Base-by-base conservation (phyloP, 306 rosid genomes). In the Casuarina glauca region DNA sequence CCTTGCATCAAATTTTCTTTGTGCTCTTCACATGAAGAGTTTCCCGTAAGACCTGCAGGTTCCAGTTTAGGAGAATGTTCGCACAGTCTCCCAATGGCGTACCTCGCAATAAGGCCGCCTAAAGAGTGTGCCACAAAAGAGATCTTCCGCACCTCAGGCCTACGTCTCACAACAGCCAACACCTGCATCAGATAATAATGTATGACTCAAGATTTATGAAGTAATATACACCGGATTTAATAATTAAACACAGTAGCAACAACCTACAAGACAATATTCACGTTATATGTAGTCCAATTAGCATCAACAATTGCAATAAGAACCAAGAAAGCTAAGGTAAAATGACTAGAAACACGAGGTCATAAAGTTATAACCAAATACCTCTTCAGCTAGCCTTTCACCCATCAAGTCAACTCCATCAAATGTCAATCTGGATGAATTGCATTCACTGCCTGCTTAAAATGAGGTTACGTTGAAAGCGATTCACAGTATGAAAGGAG, bases 371-470 rank as follows among this genome's bases (percentile, higher is more conserved):
- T 78, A 74, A 88, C 85, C 87, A 73, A 86, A 72, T 91, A 95
- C 98, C 98, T 94, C 98, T 74, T 92, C 84, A 57, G 97, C 97
- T 49, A 94, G 90, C 73, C 98, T 90, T 85, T 92, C 91, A 6
- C 98, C 98, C 97, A 92, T 92, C 54, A 81, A 75, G 83, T 94
- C 98, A 84, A 94, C 97, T 48, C 98, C 98, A 76, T 94, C 97
- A 86, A 90, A 88, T 17, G 98, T 94, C 87, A 89, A 82, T 83
- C 78, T 94, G 43, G 92, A 86, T 81, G 89, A 83, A 85, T 92
- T 94, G 85, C 97, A 92, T 85, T 88, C 87, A 88, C 97, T 94
- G 87, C 97, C 98, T 90, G 97, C 80, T 79, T 84, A 66, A 61
- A 48, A 84, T 80, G 63, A 52, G 82, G 76, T 78, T 57, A 73